Evolutionary conservation across 345 rosid species (phyloP), one percentile per base, ranked within the genome.

Genomic region (Clausena lansium): DNA sequence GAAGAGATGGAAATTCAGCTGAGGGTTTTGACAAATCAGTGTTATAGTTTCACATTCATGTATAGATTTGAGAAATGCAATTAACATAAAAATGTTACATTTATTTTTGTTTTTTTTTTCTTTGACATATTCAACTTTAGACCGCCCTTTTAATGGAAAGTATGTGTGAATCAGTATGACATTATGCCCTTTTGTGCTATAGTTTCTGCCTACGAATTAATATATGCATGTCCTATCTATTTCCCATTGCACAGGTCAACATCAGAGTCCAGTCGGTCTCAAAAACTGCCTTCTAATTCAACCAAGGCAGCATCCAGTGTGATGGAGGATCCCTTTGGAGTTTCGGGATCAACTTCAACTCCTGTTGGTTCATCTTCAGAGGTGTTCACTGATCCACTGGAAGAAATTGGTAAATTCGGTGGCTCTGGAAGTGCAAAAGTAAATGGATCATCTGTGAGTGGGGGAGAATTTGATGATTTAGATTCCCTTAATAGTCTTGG

Each of bases 401-500:
- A 87, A 59, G 89, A 87, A 71, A 82, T 87, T 81, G 78, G 84
- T 80, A 83, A 80, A 75, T 76, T 83, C n/a, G 74, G 82, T 77
- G 80, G 78, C 75, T 77, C 85, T 33, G 79, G 89, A 75, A 91
- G 79, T 74, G 78, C 79, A 74, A 85, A 81, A 75, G 70, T 78
- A 73, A 85, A 88, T 38, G 78, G 75, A 73, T 76, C 91, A 69
- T 80, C 87, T 57, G 81, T 67, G 13, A 78, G 66, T 30, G 86
- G 81, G 77, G 92, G 87, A 74, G 76, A 78, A 24, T 90, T 84
- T 83, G 93, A 84, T 85, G 97, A 90, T 82, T 41, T 86, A 75
- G 97, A 91, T 76, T 83, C 98, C 17, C 84, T 92, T 62, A 89
- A 87, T 58, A 81, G 75, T 83, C 86, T 91, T 84, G 94, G 90